These are phyloP conservation scores for Emmonsiellopsis sp. DNA, from an alignment of 2,329 filamentous ascomycete genomes.

Conservation along the genomic window DNA sequence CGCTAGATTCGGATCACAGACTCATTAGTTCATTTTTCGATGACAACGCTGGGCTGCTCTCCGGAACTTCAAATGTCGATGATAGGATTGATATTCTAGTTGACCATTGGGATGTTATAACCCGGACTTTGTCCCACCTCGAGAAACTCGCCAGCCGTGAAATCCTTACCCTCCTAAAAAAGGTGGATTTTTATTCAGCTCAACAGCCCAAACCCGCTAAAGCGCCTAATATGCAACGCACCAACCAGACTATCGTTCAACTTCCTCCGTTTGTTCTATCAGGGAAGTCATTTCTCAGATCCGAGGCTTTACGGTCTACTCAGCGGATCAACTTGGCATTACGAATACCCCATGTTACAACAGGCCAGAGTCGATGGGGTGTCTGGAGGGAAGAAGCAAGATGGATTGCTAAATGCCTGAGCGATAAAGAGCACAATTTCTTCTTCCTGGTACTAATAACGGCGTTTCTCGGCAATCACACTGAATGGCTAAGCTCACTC, in stretches of 20 bases:
- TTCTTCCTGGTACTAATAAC: slow-evolving; percentile 52
- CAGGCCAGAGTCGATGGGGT: slow-evolving; percentile 50
- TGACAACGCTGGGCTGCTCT: slow-evolving; percentile 34
- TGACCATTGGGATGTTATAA: slow-evolving; percentile 51
- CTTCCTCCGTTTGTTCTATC: slow-evolving; percentile 41
- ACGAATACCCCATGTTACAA: slow-evolving; percentile 47
- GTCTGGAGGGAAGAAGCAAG: slow-evolving; percentile 53
- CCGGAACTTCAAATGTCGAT: slow-evolving; percentile 40
- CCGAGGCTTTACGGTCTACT: slow-evolving; percentile 37
- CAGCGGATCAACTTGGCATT: slow-evolving; percentile 45
- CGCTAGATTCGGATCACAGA: slow-evolving; percentile 32
- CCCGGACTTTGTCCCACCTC: slow-evolving; percentile 44
- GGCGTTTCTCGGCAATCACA: slow-evolving; percentile 51
- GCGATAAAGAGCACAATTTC: slow-evolving; percentile 48
- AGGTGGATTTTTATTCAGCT: slow-evolving; percentile 33
- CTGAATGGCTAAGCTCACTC: slow-evolving; percentile 48
- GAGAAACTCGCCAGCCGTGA: slow-evolving; percentile 44
- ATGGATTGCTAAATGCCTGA: slow-evolving; percentile 46
- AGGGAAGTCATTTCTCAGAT: slow-evolving; percentile 35
- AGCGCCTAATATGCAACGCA: slow-evolving; percentile 38
- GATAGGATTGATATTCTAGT: slow-evolving; percentile 47
- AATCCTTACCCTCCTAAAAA: slow-evolving; percentile 41
- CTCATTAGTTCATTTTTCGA: slow-evolving; percentile 28
- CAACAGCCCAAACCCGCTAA: slow-evolving; percentile 35
- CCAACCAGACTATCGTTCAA: slow-evolving; percentile 40